Conservation (phyloP, 73 alveolate species). For the Durusdinium trenchii region DNA sequence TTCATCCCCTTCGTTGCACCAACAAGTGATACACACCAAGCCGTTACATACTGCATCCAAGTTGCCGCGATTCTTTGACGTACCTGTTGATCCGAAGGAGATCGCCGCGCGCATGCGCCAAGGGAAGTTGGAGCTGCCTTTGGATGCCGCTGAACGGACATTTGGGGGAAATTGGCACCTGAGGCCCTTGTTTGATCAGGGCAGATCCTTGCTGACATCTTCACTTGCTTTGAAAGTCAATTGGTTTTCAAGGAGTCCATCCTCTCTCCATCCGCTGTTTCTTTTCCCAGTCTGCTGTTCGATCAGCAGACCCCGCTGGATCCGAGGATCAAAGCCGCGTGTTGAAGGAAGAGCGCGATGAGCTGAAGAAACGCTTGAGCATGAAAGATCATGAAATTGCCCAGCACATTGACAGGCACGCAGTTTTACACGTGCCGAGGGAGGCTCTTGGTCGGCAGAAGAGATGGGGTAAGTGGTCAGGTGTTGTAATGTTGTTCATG, state of each 20-base stretch:
- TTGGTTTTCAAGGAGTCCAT: neutral
- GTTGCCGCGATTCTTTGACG: too few species aligned
- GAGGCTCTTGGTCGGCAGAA: neutral
- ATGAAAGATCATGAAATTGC: conserved; percentile 84
- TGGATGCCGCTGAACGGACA: conserved; percentile 29
- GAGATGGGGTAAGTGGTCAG: too few species aligned
- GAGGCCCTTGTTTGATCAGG: neutral
- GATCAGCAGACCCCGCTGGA: neutral
- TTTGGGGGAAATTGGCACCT: neutral
- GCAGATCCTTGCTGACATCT: neutral
- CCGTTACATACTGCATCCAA: neutral
- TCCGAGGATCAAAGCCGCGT: conserved; percentile 53
- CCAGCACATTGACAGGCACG: conserved; percentile 83
- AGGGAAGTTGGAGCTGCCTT: conserved; percentile 80
- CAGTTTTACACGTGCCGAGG: neutral
- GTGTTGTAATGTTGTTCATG: neutral
- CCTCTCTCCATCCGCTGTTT: neutral
- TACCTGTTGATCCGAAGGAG: too few species aligned
- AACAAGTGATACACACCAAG: neutral
- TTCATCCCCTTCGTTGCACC: too few species aligned
- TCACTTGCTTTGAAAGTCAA: neutral
- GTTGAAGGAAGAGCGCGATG: conserved; percentile 90
- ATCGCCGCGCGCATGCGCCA: conserved; percentile 93
- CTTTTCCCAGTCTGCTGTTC: neutral
- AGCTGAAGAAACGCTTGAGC: conserved; percentile 50